These are phyloP conservation scores for Aspergillus sp. DNA, from an alignment of 2,329 filamentous ascomycete species.

Conservation along the genomic window DNA sequence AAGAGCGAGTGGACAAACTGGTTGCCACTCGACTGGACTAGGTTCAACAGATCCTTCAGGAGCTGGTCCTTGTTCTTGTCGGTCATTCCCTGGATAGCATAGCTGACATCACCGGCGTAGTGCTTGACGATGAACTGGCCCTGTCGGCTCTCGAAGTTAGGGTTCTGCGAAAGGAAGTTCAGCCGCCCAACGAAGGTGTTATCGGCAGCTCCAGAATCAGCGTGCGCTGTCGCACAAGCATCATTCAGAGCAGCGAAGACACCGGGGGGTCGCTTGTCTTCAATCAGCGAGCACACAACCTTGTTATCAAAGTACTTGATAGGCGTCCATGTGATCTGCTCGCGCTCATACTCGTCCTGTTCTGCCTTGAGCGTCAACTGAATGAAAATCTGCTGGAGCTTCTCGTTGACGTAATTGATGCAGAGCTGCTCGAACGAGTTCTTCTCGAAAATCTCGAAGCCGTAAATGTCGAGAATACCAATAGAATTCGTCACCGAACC, in stretches of 20 bases:
- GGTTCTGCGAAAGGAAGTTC: constrained; percentile 81
- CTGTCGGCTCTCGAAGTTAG: constrained; percentile 87
- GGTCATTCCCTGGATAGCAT: constrained; percentile 93
- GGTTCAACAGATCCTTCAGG: constrained; percentile 85
- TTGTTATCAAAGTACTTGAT: constrained; percentile 99
- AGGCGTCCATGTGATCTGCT: constrained; percentile 97
- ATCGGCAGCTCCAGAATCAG: constrained; percentile 90
- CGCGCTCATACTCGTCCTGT: constrained; percentile 93
- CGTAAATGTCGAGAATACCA: constrained; percentile 97
- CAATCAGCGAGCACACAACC: constrained; percentile 95
- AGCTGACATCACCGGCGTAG: constrained; percentile 94
- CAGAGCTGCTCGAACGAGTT: constrained; percentile 99
- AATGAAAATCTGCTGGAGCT: constrained; percentile 98
- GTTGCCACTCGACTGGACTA: constrained; percentile 82
- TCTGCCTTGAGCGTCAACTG: constrained; percentile 95
- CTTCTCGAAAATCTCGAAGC: constrained; percentile 98
- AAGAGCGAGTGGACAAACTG: constrained; percentile 84
- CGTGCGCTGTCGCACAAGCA: constrained; percentile 96
- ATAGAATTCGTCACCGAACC: constrained; percentile 78
- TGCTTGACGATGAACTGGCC: constrained; percentile 98
- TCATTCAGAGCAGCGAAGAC: constrained; percentile 96
- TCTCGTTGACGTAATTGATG: constrained; percentile 99
- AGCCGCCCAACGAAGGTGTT: constrained; percentile 93
- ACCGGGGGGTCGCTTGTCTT: constrained; percentile 84
- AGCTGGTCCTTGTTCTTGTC: constrained; percentile 99